Evolutionary conservation across 164 flowering plant genomes (phyloP), one percentile per base, ranked within the genome.

Genomic region (Tetrastigma voinierianum): DNA sequence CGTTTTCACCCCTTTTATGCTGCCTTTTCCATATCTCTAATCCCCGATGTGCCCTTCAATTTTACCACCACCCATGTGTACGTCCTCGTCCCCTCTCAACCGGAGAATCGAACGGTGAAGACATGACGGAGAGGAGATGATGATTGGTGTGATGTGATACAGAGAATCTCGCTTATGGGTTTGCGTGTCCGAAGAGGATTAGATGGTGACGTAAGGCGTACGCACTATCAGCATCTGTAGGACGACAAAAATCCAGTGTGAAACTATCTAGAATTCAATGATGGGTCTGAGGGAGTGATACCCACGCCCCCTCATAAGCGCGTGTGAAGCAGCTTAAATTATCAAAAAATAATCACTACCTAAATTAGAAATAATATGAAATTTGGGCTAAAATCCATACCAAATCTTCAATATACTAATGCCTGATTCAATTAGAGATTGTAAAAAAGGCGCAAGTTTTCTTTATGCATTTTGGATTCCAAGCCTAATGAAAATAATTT

Each of bases 161-260:
- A 32, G 40, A 32, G 40, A 32, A 32, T 32, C 40, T 32, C 40
- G 40, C 40, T 3, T 3, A 12, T 24, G 24, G 46, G 24, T 18
- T 70, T 59, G 67, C 71, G 75, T 72, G 71, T 62, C 47, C 19
- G 45, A 9, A 61, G 14, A 43, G 51, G 55, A 61, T 48, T 55
- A 43, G 70, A 55, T 46, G 55, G 49, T 72, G 76, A 67, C 76
- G 72, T 73, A 59, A 68, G 64, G 21, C 51, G 24, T 14, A 73
- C 76, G 76, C 60, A 67, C 46, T 17, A 49, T 49, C 71, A 4
- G 55, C 70, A 49, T 72, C 67, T 57, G 18, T 51, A 24, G 8
- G 52, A 63, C 65, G 72, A 73, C 76, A 73, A 64, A 68, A 72
- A 57, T 61, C 25, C 65, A 58, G 55, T 10, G 70, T 62, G 59